These are phyloP conservation scores for Colletotrichum orbiculare DNA, from an alignment of 2,329 filamentous ascomycete species.

Conservation along the genomic window DNA sequence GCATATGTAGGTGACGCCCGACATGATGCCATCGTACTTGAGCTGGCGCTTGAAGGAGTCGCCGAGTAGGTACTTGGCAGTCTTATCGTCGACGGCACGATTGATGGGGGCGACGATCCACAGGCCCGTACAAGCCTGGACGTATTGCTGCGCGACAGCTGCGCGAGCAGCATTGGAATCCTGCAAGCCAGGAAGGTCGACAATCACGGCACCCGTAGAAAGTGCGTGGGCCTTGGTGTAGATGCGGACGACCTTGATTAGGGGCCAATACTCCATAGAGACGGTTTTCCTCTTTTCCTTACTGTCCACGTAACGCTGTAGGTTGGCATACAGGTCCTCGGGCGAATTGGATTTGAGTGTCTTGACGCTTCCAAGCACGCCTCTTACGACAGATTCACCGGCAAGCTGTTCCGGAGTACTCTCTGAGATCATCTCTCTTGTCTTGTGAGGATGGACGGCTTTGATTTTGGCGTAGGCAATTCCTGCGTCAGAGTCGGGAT, in stretches of 20 bases:
- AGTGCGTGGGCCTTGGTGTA: constrained; percentile 49
- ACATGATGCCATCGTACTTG: constrained; percentile 67
- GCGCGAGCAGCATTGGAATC: constrained; percentile 70
- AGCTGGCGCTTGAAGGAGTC: constrained; percentile 68
- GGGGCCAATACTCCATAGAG: constrained; percentile 55
- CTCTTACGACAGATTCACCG: constrained; percentile 39
- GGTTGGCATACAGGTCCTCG: constrained; percentile 38
- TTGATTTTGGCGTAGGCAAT: constrained; percentile 56
- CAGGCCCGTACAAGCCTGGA: constrained; percentile 68
- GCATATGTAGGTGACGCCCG: constrained; percentile 69
- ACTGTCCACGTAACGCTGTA: constrained; percentile 46
- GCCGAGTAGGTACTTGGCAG: constrained; percentile 66
- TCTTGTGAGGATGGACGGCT: constrained; percentile 55
- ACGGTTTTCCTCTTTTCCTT: constrained; percentile 41
- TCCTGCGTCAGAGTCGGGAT: constrained; percentile 56
- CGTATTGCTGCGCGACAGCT: constrained; percentile 67
- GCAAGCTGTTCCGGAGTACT: constrained; percentile 38
- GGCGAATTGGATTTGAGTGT: constrained; percentile 38
- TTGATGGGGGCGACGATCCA: constrained; percentile 74
- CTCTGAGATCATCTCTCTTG: constrained; percentile 42
- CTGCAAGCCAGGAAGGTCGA: constrained; percentile 67
- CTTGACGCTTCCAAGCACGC: constrained; percentile 42
- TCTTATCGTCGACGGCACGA: constrained; percentile 69
- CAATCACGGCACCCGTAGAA: constrained; percentile 49
- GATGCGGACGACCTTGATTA: constrained; percentile 63